Conservation (phyloP, 164 flowering plant genomes). For the Akebia trifoliata region DNA sequence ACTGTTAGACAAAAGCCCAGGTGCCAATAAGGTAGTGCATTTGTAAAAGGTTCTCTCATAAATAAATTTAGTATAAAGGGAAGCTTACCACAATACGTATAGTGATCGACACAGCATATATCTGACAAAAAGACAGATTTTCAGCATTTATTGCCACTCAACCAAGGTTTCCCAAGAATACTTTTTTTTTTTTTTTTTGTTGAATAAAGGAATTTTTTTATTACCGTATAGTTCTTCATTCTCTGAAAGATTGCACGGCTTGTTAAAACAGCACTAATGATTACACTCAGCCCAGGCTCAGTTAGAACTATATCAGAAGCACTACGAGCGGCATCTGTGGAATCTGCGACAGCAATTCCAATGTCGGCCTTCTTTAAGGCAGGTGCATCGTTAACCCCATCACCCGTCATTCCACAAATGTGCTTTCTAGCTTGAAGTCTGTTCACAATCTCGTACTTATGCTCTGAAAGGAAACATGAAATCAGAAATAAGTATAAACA, state of each 20-base stretch:
- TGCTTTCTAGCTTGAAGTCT: slow-evolving; percentile 56
- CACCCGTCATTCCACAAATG: slow-evolving; percentile 73
- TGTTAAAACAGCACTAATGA: slow-evolving; percentile 63
- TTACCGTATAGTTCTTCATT: slow-evolving; percentile 68
- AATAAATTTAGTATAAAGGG: background rate
- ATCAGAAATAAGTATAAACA: slow-evolving; percentile 2
- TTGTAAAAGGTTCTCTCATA: background rate
- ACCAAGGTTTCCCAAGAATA: background rate
- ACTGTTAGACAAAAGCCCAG: slow-evolving; percentile 29
- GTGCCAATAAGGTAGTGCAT: background rate
- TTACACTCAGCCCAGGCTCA: slow-evolving; percentile 71
- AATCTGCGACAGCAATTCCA: slow-evolving; percentile 66
- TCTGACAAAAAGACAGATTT: slow-evolving; percentile 30
- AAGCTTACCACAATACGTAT: slow-evolving; percentile 69
- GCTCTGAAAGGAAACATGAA: slow-evolving; percentile 31
- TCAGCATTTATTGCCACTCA: slow-evolving; percentile 2
- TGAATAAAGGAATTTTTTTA: background rate
- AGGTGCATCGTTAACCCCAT: slow-evolving; percentile 73
- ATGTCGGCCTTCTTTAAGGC: slow-evolving; percentile 61
- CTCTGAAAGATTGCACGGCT: slow-evolving; percentile 71
- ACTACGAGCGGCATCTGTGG: slow-evolving; percentile 68
- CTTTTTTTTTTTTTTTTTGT: background rate
- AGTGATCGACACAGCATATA: slow-evolving; percentile 73
- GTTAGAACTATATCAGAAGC: slow-evolving; percentile 70
- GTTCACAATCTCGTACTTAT: slow-evolving; percentile 58